Percentiles rank a stretch among this genome's conserved stretches.
Conservation (phyloP, 2,329 filamentous ascomycete species). For the Sporothrix brasiliensis region DNA sequence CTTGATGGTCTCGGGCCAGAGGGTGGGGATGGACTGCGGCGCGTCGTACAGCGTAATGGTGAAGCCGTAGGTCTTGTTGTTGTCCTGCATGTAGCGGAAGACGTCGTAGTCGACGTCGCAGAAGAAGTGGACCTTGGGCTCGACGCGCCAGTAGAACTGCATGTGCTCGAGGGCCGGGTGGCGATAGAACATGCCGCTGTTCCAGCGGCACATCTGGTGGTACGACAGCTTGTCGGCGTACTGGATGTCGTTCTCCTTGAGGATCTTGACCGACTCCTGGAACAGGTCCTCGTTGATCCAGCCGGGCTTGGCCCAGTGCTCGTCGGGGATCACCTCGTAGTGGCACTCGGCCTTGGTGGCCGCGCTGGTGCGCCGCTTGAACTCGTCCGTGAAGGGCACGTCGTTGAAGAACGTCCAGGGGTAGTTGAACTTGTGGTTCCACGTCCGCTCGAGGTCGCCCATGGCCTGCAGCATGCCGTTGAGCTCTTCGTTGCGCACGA, state of each 20-base stretch:
- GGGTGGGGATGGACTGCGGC: conserved; percentile 77
- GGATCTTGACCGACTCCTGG: conserved; percentile 77
- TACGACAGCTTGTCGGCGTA: conserved; percentile 89
- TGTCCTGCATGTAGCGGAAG: conserved; percentile 95
- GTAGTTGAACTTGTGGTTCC: conserved; percentile 99
- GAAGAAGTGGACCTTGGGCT: conserved; percentile 98
- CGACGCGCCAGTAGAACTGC: conserved; percentile 97
- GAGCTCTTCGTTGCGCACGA: conserved; percentile 91
- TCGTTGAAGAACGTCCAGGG: conserved; percentile 99
- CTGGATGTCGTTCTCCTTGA: conserved; percentile 83
- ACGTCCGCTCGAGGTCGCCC: conserved; percentile 87
- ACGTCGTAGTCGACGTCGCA: conserved; percentile 98
- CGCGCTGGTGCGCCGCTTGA: conserved; percentile 78
- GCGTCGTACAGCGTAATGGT: conserved; percentile 97
- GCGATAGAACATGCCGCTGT: conserved; percentile 96
- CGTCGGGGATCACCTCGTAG: conserved; percentile 88
- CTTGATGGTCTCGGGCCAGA: conserved; percentile 95
- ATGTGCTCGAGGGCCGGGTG: conserved; percentile 81
- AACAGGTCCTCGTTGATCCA: conserved; percentile 93
- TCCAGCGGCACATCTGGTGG: conserved; percentile 99
- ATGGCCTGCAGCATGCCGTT: conserved; percentile 84
- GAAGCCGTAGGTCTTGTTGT: conserved; percentile 99
- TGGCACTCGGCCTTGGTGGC: conserved; percentile 85
- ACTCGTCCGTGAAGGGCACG: conserved; percentile 87
- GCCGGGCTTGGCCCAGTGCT: conserved; percentile 88